A percentile compares a stretch with the other conserved stretches of the same genome.
Conservation (phyloP, 257 asterid species). For the Galeopsis tetrahit region DNA sequence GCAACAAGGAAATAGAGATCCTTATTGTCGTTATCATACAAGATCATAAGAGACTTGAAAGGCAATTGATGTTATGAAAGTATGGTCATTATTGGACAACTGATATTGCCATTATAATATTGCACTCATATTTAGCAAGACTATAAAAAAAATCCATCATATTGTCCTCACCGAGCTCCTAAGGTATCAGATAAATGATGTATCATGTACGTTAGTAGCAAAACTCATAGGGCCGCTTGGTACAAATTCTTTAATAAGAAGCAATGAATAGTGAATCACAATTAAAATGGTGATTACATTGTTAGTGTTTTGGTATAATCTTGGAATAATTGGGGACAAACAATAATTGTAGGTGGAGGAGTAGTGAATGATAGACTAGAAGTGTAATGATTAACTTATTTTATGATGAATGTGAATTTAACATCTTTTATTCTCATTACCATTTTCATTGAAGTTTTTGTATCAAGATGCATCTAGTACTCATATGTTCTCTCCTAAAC, state of each 20-base stretch:
- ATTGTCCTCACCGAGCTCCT: neutral
- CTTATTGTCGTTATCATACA: neutral
- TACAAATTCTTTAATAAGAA: too few relatives aligned
- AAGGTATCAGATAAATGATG: neutral
- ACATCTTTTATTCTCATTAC: too few relatives aligned
- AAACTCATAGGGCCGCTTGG: neutral
- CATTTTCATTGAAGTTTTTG: too few relatives aligned
- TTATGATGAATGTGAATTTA: too few relatives aligned
- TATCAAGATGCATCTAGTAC: neutral
- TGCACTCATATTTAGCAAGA: neutral
- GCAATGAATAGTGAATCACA: too few relatives aligned
- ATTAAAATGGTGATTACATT: too few relatives aligned
- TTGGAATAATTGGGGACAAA: too few relatives aligned
- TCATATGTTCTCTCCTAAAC: neutral
- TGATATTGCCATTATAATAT: neutral
- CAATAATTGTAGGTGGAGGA: too few relatives aligned
- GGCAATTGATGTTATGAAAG: neutral
- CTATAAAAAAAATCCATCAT: neutral
- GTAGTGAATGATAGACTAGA: too few relatives aligned
- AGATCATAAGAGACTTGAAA: slow-evolving; percentile 3
- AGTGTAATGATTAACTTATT: too few relatives aligned
- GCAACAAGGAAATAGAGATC: neutral
- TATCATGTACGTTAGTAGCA: neutral
- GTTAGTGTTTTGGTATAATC: too few relatives aligned
- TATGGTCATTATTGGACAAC: neutral